Percentiles rank a stretch among this genome's conserved stretches.
Evolutionary conservation across 371 early-diverging fungal genomes (phyloP).

Genomic region (Rhizopus stolonifer): DNA sequence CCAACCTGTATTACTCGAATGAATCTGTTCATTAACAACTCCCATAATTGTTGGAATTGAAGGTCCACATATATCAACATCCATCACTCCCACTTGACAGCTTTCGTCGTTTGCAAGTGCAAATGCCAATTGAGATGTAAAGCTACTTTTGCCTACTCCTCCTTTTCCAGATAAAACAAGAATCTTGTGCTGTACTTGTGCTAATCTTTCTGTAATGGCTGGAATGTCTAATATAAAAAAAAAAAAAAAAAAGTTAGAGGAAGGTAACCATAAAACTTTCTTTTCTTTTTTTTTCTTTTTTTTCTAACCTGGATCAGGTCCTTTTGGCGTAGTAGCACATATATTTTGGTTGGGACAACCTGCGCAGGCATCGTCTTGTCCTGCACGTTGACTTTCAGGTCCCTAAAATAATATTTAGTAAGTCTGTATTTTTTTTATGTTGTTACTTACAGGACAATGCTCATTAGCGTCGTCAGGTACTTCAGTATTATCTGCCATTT

Average conservation of each 20-base stretch:
- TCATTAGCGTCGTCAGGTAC: slow-evolving; percentile 66
- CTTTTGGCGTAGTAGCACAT: slow-evolving; percentile 88
- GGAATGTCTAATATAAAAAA: slow-evolving; percentile 57
- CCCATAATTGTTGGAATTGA: slow-evolving; percentile 96
- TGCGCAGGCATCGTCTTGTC: slow-evolving; percentile 89
- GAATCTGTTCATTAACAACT: slow-evolving; percentile 83
- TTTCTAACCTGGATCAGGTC: slow-evolving; percentile 87
- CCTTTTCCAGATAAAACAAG: slow-evolving; percentile 99
- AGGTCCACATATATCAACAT: slow-evolving; percentile 99
- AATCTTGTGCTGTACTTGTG: slow-evolving; percentile 74
- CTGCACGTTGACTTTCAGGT: slow-evolving; percentile 87
- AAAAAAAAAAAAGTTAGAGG: background rate
- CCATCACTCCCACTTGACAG: slow-evolving; percentile 88
- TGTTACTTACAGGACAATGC: slow-evolving; percentile 66
- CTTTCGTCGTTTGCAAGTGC: slow-evolving; percentile 69
- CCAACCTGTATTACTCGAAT: slow-evolving; percentile 83
- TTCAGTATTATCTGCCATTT: slow-evolving; percentile 20
- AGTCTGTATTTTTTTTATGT: background rate
- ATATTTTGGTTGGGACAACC: slow-evolving; percentile 97
- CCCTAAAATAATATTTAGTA: slow-evolving; percentile 48
- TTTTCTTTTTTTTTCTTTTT: background rate
- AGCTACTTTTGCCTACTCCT: slow-evolving; percentile 97
- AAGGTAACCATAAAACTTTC: slow-evolving; percentile 2
- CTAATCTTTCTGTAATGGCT: slow-evolving; percentile 69
- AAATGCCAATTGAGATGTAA: slow-evolving; percentile 79